These are phyloP conservation scores for Annona cherimola DNA, from an alignment of 164 flowering plant genomes.

Conservation along the genomic window DNA sequence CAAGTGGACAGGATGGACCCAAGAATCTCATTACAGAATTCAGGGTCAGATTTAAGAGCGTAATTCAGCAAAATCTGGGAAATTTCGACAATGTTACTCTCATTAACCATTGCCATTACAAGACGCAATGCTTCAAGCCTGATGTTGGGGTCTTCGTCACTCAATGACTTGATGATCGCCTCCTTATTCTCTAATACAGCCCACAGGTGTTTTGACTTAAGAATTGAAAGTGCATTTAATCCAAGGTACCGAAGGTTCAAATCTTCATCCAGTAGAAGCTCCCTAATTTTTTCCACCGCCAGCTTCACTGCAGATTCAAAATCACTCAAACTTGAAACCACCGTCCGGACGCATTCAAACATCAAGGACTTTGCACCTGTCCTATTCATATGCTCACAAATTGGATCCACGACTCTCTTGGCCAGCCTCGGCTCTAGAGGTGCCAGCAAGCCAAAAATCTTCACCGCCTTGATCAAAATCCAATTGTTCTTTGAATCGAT, in stretches of 20 bases:
- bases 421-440: slow-evolving; percentile 77
- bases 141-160: slow-evolving; percentile 72
- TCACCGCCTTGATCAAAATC: slow-evolving; percentile 88
- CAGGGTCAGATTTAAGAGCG: slow-evolving; percentile 86
- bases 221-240: slow-evolving; percentile 60
- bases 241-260: slow-evolving; percentile 89
- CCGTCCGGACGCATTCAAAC: slow-evolving; percentile 81
- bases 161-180: slow-evolving; percentile 67
- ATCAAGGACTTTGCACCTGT: slow-evolving; percentile 75
- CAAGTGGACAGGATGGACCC: slow-evolving; percentile 64
- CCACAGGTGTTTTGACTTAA: slow-evolving; percentile 59
- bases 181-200: slow-evolving; percentile 92
- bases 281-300: slow-evolving; percentile 59
- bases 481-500: slow-evolving; percentile 86
- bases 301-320: slow-evolving; percentile 65
- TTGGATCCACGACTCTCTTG: slow-evolving; percentile 69
- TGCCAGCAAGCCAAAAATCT: slow-evolving; percentile 67
- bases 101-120: slow-evolving; percentile 79
- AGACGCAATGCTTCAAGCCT: slow-evolving; percentile 63
- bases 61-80: slow-evolving; percentile 60
- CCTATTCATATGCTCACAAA: slow-evolving; percentile 69
- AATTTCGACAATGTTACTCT: slow-evolving; percentile 66
- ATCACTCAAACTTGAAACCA: slow-evolving; percentile 59
- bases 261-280: slow-evolving; percentile 70
- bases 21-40: slow-evolving; percentile 80